Conservation (phyloP, 768 basidiomycete genomes). For the Mycena belliarum region DNA sequence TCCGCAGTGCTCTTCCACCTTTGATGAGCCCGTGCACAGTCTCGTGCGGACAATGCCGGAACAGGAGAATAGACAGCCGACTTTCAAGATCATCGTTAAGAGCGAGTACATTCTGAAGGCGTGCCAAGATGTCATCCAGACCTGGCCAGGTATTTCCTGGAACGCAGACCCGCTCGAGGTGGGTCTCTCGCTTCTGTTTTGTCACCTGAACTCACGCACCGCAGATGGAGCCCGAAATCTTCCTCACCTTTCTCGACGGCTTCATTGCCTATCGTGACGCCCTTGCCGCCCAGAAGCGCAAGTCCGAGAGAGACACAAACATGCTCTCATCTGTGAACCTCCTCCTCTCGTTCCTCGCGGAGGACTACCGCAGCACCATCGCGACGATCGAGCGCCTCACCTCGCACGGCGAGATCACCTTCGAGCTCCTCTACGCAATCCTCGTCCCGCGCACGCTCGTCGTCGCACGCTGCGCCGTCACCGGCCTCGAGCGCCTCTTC, state of each 20-base stretch:
- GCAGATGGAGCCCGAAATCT: constrained; percentile 57
- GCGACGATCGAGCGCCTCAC: constrained; percentile 48
- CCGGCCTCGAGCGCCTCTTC: constrained; percentile 53
- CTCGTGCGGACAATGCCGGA: constrained; percentile 53
- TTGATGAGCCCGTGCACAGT: too few species aligned
- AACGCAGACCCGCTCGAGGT: constrained; percentile 59
- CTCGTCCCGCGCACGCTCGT: constrained; percentile 55
- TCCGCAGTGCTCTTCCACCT: too few species aligned
- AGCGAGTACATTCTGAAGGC: constrained; percentile 58
- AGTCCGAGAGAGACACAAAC: constrained; percentile 42
- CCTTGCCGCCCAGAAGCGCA: constrained; percentile 37
- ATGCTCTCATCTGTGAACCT: constrained; percentile 48
- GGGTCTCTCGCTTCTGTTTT: not conserved
- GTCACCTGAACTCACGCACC: not conserved
- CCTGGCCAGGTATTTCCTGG: constrained; percentile 65
- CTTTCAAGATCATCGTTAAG: constrained; percentile 57
- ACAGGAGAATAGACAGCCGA: constrained; percentile 40
- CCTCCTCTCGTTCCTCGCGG: constrained; percentile 49
- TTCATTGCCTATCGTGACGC: constrained; percentile 45
- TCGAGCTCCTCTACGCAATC: constrained; percentile 54
- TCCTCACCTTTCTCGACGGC: constrained; percentile 52
- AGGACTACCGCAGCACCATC: constrained; percentile 52
- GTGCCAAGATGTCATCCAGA: constrained; percentile 57
- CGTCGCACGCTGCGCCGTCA: constrained; percentile 53
- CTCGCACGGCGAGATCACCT: constrained; percentile 58